A percentile compares a stretch with the other conserved stretches of the same genome.
These are phyloP conservation scores for Cyberlindnera xylosilytica DNA, from an alignment of 805 yeast species.

Conservation along the genomic window DNA sequence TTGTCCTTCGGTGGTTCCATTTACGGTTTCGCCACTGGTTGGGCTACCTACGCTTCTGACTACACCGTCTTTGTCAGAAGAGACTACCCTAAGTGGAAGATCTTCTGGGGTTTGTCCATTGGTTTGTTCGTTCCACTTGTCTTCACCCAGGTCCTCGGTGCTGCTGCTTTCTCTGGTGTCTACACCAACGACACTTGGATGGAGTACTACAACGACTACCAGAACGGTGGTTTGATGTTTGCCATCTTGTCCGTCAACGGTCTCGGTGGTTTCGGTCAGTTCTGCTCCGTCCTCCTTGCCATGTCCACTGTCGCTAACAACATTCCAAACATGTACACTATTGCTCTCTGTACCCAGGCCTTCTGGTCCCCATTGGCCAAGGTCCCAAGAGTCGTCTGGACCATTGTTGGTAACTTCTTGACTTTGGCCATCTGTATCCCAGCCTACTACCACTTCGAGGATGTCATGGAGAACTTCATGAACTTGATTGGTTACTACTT, in stretches of 20 bases:
- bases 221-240: conserved; percentile 81
- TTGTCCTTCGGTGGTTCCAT: conserved; percentile 79
- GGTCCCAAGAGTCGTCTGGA: conserved; percentile 84
- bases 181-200: conserved; percentile 42
- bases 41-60: conserved; percentile 92
- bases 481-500: conserved; percentile 88
- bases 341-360: conserved; percentile 83
- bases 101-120: conserved; percentile 59
- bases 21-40: conserved; percentile 89
- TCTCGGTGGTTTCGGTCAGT: conserved; percentile 84
- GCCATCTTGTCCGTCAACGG: conserved; percentile 76
- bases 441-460: conserved; percentile 70
- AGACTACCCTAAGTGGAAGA: conserved; percentile 51
- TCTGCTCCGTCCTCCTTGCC: conserved; percentile 81
- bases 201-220: conserved; percentile 47
- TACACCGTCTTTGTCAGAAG: conserved; percentile 85
- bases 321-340: conserved; percentile 91
- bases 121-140: conserved; percentile 70
- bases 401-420: conserved; percentile 67
- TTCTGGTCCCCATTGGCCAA: conserved; percentile 70
- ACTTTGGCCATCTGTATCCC: conserved; percentile 88
- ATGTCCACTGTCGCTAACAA: conserved; percentile 88
- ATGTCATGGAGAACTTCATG: conserved; percentile 84
- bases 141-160: conserved; percentile 78
- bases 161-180: conserved; percentile 77